Base-by-base conservation (phyloP, 2,329 filamentous ascomycete genomes). In the Arthroderma sp. region DNA sequence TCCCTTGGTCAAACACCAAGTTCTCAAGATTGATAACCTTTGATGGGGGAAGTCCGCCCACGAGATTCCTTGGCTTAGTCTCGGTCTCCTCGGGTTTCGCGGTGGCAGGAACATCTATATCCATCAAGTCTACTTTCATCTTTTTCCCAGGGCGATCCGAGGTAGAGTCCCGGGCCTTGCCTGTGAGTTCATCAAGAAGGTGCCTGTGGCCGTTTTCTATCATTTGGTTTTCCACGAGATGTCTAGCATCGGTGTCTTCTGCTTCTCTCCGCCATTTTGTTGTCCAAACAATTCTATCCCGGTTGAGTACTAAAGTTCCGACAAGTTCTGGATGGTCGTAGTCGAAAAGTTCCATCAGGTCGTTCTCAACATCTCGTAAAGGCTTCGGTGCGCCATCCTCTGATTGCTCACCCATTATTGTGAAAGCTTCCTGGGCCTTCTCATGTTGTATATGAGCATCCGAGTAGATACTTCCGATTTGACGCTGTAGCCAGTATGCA, bases 341-440 rank as follows among this genome's bases (percentile, higher is more conserved):
- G 66, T 98, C 93, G 65, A 98, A 97, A 0, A 98, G 80, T 66
- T 96, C 93, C 87, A 97, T 97, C 58, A 98, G 78, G 61, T 98
- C 93, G 71, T 98, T 98, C 68, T 98, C 93, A 57, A 97, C 91
- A 67, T 98, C 91, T 66, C 91, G 85, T 31, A 97, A 77, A 13
- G 87, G 81, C 70, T 88, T 91, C 66, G 94, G 89, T 59, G 91
- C 85, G 15, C 86, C 90, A 57, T 87, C 85, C 54, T 81, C 70
- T 6, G 84, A 79, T 61, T 86, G 80, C 47, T 87, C 90, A 31
- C 87, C 86, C 56, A 98, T 79, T 52, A 94, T 90, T 37, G 85
- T 82, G 56, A 98, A 78, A 0, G 90, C 91, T 63, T 88, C 81
- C 63, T 85, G 82, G 4, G 93, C 93, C 75, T 97, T 97, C 68